Base-by-base conservation (phyloP, 139 green algal genomes). In the Chlamydomonas asymmetrica region DNA sequence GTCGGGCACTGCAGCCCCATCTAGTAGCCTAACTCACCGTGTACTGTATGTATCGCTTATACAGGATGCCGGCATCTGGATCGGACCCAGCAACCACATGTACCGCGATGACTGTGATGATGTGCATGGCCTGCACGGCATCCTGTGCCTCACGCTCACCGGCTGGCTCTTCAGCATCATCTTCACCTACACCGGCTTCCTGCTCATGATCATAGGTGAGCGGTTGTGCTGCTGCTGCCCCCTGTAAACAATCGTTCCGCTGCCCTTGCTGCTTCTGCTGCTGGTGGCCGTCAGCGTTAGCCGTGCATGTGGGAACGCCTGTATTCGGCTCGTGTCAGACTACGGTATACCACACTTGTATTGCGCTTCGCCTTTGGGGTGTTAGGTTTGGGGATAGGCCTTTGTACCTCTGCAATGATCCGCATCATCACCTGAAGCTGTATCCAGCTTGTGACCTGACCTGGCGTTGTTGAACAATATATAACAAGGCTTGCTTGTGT, bases 161-260 rank as follows among this genome's bases (percentile, higher is more conserved):
- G 88, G 88, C 29, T 85, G 66, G 76, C 27, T 89, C 5, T 91
- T 92, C 81, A 83, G 74, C 66, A 81, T 92, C 54, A 16, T 83
- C 39, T 84, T 74, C 80, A 92, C 88, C 63, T 92, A 91, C 81
- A 64, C 68, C 16, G 88, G 88, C 45, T 92, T 92, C 78, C 23
- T 69, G 3, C 72, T 81, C 39, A 63, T 90, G 59, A 76, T 90
- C 16, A 16, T 31, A n/a, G 82, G 82, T 87, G 70, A 22, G 56
- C 34, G 52, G 59, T 3, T 29, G 27, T 6, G 32, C 2, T 6
- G 4, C 7, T 63, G 54, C 27, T 13, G 25, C 3, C 18, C 27
- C 2, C 10, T 38, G 18, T 5, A 62, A 27, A 4, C 8, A 37
- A 37, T 10, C 4, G 29, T 1, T 25, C 18, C 1, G 1, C 3